Conservation (phyloP, 352 stramenopile species). For the Globisporangium polare region DNA sequence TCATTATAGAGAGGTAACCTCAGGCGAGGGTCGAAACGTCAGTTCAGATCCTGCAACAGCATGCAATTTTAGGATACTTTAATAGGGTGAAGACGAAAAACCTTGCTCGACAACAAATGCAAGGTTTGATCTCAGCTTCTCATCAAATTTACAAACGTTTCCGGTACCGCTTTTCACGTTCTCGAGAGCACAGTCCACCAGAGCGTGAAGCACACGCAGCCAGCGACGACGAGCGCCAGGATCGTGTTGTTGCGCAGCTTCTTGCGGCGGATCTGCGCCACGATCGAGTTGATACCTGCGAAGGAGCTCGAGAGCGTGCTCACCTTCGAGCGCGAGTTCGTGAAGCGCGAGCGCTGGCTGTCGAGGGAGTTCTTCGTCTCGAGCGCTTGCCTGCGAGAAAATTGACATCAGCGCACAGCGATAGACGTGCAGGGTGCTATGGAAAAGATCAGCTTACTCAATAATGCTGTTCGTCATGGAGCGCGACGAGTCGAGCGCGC, state of each 20-base stretch:
- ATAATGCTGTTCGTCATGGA: constrained; percentile 83
- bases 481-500: constrained; percentile 74
- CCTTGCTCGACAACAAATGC: not conserved
- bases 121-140: not conserved
- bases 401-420: not conserved
- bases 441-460: constrained; percentile 35
- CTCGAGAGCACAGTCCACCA: constrained; percentile 90
- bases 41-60: too few species aligned
- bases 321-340: constrained; percentile 80
- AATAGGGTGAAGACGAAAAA: not conserved
- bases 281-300: constrained; percentile 93
- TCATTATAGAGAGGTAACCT: too few species aligned
- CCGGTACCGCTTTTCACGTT: constrained; percentile 25
- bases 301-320: constrained; percentile 88
- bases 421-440: too few species aligned
- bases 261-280: constrained; percentile 95
- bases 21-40: too few species aligned
- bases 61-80: not conserved
- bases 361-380: constrained; percentile 84
- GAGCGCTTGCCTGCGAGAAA: constrained; percentile 81
- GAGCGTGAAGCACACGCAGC: constrained; percentile 95
- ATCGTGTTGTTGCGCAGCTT: constrained; percentile 97
- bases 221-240: constrained; percentile 93
- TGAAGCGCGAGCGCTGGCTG: constrained; percentile 88
- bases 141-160: not conserved